Evolutionary conservation across 2,329 filamentous ascomycete genomes (phyloP).

Genomic region (Hypoxylon sp.): DNA sequence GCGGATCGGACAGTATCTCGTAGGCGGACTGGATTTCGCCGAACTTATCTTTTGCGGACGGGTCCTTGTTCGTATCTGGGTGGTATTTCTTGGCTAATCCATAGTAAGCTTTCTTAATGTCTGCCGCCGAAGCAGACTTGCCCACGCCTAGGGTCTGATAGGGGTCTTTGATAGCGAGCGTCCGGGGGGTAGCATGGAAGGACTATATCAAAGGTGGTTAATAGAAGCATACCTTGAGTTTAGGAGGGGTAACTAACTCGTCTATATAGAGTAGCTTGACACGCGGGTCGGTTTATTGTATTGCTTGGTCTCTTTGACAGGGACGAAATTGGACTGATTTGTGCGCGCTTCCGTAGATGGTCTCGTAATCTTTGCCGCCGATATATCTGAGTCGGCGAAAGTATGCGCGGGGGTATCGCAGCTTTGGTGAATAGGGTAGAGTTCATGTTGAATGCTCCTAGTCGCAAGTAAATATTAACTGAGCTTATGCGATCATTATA

Average conservation of each 20-base stretch:
- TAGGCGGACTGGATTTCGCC: constrained; percentile 94
- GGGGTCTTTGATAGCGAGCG: constrained; percentile 77
- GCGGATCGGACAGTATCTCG: constrained; percentile 90
- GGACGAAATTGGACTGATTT: constrained; percentile 47
- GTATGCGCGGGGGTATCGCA: constrained; percentile 62
- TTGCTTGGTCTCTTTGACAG: constrained; percentile 45
- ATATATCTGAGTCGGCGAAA: constrained; percentile 61
- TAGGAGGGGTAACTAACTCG: constrained; percentile 43
- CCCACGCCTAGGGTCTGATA: constrained; percentile 89
- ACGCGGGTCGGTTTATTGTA: constrained; percentile 27
- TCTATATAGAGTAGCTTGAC: constrained; percentile 34
- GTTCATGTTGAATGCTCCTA: constrained; percentile 60
- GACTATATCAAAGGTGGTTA: constrained; percentile 55
- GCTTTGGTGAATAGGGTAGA: constrained; percentile 64
- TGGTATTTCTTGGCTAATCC: constrained; percentile 97
- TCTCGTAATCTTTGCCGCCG: constrained; percentile 60
- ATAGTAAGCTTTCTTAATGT: constrained; percentile 99
- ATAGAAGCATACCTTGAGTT: constrained; percentile 16
- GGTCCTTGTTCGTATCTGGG: constrained; percentile 97
- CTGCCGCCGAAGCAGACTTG: constrained; percentile 83
- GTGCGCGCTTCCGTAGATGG: constrained; percentile 57
- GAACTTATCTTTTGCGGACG: constrained; percentile 94
- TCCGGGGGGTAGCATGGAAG: constrained; percentile 73
- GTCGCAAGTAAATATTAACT: constrained; percentile 23
- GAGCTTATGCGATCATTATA: constrained; percentile 31